These are phyloP conservation scores for Fusarium sp. DNA, from an alignment of 2,329 filamentous ascomycete species.

Conservation along the genomic window DNA sequence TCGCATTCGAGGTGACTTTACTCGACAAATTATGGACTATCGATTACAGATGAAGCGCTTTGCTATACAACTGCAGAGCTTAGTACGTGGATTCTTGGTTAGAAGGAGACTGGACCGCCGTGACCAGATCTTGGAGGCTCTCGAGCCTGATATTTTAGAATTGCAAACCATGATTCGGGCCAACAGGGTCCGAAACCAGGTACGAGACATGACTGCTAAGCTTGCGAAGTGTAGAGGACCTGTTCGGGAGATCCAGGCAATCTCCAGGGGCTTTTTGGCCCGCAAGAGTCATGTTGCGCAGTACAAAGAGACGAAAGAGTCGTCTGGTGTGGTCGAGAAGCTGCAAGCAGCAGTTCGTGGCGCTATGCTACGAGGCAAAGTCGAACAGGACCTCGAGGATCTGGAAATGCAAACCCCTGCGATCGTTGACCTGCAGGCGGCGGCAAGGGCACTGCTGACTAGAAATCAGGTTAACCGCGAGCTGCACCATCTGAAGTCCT, in stretches of 20 bases:
- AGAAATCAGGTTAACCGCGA: conserved; percentile 65
- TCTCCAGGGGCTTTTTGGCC: conserved; percentile 73
- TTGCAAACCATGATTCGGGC: conserved; percentile 86
- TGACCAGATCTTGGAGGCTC: conserved; percentile 74
- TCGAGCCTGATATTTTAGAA: conserved; percentile 77
- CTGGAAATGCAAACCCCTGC: conserved; percentile 63
- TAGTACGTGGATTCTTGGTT: conserved; percentile 78
- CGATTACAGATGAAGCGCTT: conserved; percentile 85
- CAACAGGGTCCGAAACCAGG: conserved; percentile 69
- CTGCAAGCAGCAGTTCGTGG: conserved; percentile 77
- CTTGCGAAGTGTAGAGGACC: conserved; percentile 71
- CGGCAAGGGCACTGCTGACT: conserved; percentile 70
- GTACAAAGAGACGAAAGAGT: conserved; percentile 64
- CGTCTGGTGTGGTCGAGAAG: conserved; percentile 63
- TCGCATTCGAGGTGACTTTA: conserved; percentile 86
- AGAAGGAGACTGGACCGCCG: conserved; percentile 71
- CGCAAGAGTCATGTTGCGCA: conserved; percentile 68
- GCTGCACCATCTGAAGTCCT: conserved; percentile 62
- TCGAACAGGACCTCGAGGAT: conserved; percentile 63
- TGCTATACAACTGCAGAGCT: conserved; percentile 82
- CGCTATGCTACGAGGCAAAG: conserved; percentile 68
- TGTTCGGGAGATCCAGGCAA: conserved; percentile 72
- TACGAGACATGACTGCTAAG: conserved; percentile 66
- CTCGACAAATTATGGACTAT: conserved; percentile 84
- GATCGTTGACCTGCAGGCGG: conserved; percentile 71